Evolutionary conservation across 352 stramenopile species (phyloP), one percentile per base, ranked within the genome.

Genomic region (Pythium biforme): DNA sequence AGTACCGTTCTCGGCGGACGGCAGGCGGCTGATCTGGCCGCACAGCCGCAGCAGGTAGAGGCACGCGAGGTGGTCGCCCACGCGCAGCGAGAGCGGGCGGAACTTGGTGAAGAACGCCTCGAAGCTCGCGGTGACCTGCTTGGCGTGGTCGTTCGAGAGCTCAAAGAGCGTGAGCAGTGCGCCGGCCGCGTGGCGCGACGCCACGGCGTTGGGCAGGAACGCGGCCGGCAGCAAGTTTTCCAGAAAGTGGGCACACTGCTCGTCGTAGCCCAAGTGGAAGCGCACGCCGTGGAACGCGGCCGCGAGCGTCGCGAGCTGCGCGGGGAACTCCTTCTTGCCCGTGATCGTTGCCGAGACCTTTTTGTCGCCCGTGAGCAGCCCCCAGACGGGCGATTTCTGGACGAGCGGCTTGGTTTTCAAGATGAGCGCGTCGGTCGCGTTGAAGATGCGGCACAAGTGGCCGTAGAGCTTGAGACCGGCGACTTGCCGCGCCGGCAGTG

Each of bases 11-110:
- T 61, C 48, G 14, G 27, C 43, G 1, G 70, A 46, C 1, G 74
- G 75, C 15, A 90, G 61, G 0, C 84, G 82, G 41, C 69, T 76
- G 64, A 92, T 70, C 56, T 84, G 76, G 0, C 82, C 84, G 22
- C 68, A 81, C 4, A 94, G 63, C 0, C 73, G 72, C 45, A 94
- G 45, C 45, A 94, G 27, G 54, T 90, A 89, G 20, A 87, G 69
- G n/a, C 79, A 84, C 7, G 84, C 77, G 40, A 94, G 62, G 10
- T 72, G 70, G 34, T 94, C 82, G 14, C 71, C 79, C 22, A 89
- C 65, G 0, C 73, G 75, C 29, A 94, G 67, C 3, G 81, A 72
- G 14, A 61, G 47, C 10, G 79, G 75, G 1, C 74, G 71, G 25
- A 81, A 77, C 47, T 74, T 79, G 25, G 74, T 57, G 51, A 90